Evolutionary conservation across 2,329 filamentous ascomycete species (phyloP).

Genomic region (Trichoderma lentiforme): DNA sequence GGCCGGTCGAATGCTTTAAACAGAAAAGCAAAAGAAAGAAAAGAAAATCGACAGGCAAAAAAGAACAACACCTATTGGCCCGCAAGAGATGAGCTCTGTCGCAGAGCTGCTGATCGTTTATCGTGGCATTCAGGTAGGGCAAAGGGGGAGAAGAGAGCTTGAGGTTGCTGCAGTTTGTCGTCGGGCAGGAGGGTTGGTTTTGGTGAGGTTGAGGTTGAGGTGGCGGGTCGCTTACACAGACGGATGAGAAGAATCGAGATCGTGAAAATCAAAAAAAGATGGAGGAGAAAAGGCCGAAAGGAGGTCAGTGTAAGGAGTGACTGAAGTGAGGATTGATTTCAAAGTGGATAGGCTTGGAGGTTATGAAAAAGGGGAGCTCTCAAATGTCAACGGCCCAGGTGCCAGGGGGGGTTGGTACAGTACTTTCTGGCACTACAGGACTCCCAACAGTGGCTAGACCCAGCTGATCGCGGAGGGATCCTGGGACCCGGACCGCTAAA

Average conservation of each 20-base stretch:
- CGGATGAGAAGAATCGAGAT: conserved; percentile 12
- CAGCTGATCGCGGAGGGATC: conserved; percentile 33
- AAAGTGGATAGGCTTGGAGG: conserved; percentile 38
- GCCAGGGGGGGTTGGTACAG: conserved; percentile 17
- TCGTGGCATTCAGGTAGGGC: conserved; percentile 35
- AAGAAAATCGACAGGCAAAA: conserved; percentile 20
- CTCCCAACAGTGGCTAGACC: conserved; percentile 28
- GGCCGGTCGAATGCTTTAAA: conserved; percentile 3
- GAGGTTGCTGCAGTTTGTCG: background rate
- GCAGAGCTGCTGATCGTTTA: conserved; percentile 35
- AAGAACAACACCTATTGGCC: conserved; percentile 26
- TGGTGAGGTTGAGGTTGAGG: background rate
- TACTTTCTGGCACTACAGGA: conserved; percentile 1
- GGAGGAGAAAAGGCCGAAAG: conserved; percentile 18
- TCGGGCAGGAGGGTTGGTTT: background rate
- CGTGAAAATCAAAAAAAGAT: conserved; percentile 15
- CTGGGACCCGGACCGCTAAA: conserved; percentile 17
- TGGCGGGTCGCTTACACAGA: conserved; percentile 16
- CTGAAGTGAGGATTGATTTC: conserved; percentile 38
- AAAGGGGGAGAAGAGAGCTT: background rate
- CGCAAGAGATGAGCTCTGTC: conserved; percentile 32
- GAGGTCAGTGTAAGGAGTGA: conserved; percentile 33
- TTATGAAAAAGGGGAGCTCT: conserved; percentile 37
- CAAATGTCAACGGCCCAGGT: conserved; percentile 12
- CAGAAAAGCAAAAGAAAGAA: background rate